Evolutionary conservation across 352 stramenopile species (phyloP), one percentile per base, ranked within the genome.

Genomic region (Phytophthora citrophthora): DNA sequence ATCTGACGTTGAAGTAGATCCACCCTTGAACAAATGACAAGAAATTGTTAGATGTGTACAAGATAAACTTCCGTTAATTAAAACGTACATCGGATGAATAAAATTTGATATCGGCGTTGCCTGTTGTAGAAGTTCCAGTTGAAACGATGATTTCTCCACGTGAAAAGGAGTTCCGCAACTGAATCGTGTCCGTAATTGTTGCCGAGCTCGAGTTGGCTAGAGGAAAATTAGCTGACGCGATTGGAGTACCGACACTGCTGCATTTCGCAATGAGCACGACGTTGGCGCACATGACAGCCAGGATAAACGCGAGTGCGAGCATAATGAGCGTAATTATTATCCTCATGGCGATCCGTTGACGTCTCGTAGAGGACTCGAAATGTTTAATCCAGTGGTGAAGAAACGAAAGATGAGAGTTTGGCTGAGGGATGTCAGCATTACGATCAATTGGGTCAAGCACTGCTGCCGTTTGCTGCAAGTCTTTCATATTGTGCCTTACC

Each of bases 211-310:
- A 57, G 11, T 78, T 65, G 13, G 88, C 51, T 1, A 93, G 45
- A 40, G 78, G 59, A 43, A 78, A 72, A 40, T 39, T 83, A 26
- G 67, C 49, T 0, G 80, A 71, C n/a, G 73, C 64, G 32, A 87
- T 59, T 5, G 74, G 60, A 57, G 76, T 87, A 51, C 79, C 76
- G 24, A 91, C 88, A 18, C 73, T 84, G 61, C 73, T 80, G 68
- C 85, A 91, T 56, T 94, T 89, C 11, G 79, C 73, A 10, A 81
- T 64, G 34, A 94, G 88, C 18, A 90, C 74, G 8, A 91, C 79
- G 47, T 85, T 94, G 32, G 80, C 67, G 43, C 70, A 76, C 68
- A 86, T 79, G 18, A 86, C 61, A 0, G 70, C 77, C 32, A 85
- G 70, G 31, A 94, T 80, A 41, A 91, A 80, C 13, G 70, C 59